Evolutionary conservation across 805 yeast species (phyloP).

Genomic region (Metschnikowia matae): DNA sequence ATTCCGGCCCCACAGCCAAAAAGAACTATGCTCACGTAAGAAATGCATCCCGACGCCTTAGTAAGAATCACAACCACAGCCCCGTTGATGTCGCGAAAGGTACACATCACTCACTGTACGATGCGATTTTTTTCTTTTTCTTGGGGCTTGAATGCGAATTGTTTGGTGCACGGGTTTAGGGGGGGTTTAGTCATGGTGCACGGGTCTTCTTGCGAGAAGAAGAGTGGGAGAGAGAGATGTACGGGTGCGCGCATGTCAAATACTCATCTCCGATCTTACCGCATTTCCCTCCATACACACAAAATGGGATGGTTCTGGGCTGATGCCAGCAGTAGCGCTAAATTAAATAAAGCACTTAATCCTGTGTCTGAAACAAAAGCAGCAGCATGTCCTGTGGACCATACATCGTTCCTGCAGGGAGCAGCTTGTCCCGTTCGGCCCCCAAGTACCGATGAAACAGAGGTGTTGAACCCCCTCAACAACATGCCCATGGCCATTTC

Average conservation of each 20-base stretch:
- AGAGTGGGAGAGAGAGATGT: background rate
- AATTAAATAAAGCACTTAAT: too few relatives aligned
- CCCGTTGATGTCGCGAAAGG: background rate
- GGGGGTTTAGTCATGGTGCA: slow-evolving; percentile 2
- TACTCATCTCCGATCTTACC: background rate
- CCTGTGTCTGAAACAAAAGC: too few relatives aligned
- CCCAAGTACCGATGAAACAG: background rate
- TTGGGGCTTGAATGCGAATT: background rate
- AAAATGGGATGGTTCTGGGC: slow-evolving; percentile 94
- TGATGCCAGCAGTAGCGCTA: slow-evolving; percentile 19
- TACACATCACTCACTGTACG: too few relatives aligned
- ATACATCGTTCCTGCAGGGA: slow-evolving; percentile 8
- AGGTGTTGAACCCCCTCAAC: slow-evolving; percentile 58
- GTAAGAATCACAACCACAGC: background rate
- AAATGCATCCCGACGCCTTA: background rate
- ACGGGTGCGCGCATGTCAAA: too few relatives aligned
- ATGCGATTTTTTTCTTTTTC: too few relatives aligned
- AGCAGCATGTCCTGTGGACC: slow-evolving; percentile 18
- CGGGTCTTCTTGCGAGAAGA: background rate
- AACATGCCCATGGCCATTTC: slow-evolving; percentile 81
- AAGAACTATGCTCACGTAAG: background rate
- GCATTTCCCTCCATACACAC: background rate
- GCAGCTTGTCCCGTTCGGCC: slow-evolving; percentile 14
- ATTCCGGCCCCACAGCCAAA: background rate
- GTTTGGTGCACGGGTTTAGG: background rate